A percentile compares a stretch with the other conserved stretches of the same genome.
These are phyloP conservation scores for Eimeria praecox DNA, from an alignment of 169 alveolate species.

Conservation along the genomic window DNA sequence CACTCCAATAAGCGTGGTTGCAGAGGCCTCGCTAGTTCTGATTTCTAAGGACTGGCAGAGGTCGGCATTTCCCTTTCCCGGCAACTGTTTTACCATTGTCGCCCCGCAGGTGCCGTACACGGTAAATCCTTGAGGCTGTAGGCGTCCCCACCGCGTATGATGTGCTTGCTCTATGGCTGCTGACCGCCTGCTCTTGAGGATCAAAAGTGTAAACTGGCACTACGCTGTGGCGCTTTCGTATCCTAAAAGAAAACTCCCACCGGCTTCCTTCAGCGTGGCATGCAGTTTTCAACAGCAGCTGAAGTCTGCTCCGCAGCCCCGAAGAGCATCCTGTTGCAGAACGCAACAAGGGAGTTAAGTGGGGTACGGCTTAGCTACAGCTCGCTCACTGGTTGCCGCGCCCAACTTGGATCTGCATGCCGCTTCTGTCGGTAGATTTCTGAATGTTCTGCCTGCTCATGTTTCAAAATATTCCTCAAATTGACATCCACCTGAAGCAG, in stretches of 20 bases:
- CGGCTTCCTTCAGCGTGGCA: background rate
- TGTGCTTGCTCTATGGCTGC: background rate
- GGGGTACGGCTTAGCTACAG: background rate
- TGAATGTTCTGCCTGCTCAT: background rate
- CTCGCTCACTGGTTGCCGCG: slow-evolving; percentile 1
- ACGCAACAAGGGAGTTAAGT: background rate
- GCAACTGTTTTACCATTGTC: background rate
- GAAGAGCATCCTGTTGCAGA: background rate
- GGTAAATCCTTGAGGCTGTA: background rate
- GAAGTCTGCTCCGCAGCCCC: background rate
- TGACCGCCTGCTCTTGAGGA: background rate
- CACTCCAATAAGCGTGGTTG: background rate
- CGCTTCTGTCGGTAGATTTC: slow-evolving; percentile 24
- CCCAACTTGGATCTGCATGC: background rate
- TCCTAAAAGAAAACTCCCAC: background rate
- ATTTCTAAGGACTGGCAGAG: background rate
- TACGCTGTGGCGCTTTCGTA: background rate
- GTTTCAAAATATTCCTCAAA: slow-evolving; percentile 19
- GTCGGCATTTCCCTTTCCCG: background rate
- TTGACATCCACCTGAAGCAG: slow-evolving; percentile 49
- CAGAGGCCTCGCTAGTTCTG: background rate
- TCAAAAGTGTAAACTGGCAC: background rate
- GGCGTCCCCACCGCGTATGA: background rate
- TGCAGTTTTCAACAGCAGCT: background rate
- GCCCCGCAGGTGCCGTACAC: background rate